A percentile compares a stretch with the other conserved stretches of the same genome.
Conservation (phyloP, 345 rosid species). For the Rhizophora mangle region DNA sequence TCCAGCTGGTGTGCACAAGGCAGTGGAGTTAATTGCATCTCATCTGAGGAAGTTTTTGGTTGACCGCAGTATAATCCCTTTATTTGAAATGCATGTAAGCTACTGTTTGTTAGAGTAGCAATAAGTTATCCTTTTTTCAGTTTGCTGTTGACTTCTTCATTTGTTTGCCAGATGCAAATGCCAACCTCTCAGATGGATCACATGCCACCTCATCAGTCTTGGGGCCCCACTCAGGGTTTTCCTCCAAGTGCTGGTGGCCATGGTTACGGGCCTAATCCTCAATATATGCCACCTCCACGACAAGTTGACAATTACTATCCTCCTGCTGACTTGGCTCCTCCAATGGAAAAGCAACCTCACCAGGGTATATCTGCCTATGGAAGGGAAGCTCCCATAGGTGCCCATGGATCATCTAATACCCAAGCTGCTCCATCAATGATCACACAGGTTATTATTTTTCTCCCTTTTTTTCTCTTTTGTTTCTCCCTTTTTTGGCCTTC, state of each 20-base stretch:
- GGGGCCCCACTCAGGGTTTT: constrained; percentile 94
- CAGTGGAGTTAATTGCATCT: constrained; percentile 90
- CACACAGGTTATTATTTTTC: constrained; percentile 59
- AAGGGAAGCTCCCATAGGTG: constrained; percentile 79
- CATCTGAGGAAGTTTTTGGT: constrained; percentile 96
- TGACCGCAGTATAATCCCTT: constrained; percentile 88
- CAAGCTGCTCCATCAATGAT: constrained; percentile 82
- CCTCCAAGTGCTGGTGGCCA: constrained; percentile 63
- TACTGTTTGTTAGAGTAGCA: constrained; percentile 7
- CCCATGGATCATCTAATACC: constrained; percentile 57
- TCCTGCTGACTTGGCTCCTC: constrained; percentile 74
- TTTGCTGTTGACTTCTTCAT: constrained; percentile 6
- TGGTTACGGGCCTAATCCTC: constrained; percentile 70
- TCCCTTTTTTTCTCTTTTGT: not conserved
- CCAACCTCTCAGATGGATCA: constrained; percentile 75
- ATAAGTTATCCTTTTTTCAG: not conserved
- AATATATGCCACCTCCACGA: constrained; percentile 79
- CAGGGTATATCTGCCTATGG: constrained; percentile 97
- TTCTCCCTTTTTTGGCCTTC: not conserved
- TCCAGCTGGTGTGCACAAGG: constrained; percentile 76
- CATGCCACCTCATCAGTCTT: constrained; percentile 84
- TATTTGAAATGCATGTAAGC: constrained; percentile 82
- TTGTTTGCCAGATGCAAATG: constrained; percentile 72
- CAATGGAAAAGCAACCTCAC: constrained; percentile 91
- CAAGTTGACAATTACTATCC: constrained; percentile 81